A percentile compares a stretch with the other conserved stretches of the same genome.
Conservation (phyloP, 805 yeast species). For the Ogataea parapolymorpha region DNA sequence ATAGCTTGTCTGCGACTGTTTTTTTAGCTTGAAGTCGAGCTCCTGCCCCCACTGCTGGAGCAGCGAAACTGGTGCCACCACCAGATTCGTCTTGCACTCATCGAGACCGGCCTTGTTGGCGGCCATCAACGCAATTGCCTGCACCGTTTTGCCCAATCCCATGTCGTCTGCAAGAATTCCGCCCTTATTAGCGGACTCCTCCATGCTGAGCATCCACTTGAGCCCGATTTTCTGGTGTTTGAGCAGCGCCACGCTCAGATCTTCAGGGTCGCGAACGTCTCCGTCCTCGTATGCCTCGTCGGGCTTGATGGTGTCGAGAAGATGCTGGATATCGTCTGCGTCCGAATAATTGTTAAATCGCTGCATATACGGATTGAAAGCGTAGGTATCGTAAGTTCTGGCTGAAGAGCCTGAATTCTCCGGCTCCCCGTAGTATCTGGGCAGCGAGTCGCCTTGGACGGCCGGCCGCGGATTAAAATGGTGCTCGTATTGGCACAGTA, state of each 20-base stretch:
- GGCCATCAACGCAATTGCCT: conserved; percentile 58
- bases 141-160: conserved; percentile 80
- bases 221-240: conserved; percentile 82
- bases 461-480: background rate
- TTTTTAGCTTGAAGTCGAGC: conserved; percentile 57
- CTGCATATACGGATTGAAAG: conserved; percentile 14
- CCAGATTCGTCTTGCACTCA: conserved; percentile 53
- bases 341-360: conserved; percentile 12
- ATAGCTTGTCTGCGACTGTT: conserved; percentile 40
- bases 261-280: conserved; percentile 64
- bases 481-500: conserved; percentile 5
- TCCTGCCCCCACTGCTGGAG: conserved; percentile 86
- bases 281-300: conserved; percentile 49
- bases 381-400: conserved; percentile 1
- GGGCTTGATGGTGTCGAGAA: conserved; percentile 50
- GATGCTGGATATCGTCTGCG: conserved; percentile 29
- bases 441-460: no score
- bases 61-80: conserved; percentile 90
- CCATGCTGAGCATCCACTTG: conserved; percentile 75
- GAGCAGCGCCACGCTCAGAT: conserved; percentile 41
- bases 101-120: conserved; percentile 35
- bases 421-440: no score
- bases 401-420: background rate
- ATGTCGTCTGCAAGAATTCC: conserved; percentile 79
- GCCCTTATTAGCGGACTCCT: conserved; percentile 55